These are phyloP conservation scores for Lizonia empirigonia DNA, from an alignment of 2,329 filamentous ascomycete species.

Conservation along the genomic window DNA sequence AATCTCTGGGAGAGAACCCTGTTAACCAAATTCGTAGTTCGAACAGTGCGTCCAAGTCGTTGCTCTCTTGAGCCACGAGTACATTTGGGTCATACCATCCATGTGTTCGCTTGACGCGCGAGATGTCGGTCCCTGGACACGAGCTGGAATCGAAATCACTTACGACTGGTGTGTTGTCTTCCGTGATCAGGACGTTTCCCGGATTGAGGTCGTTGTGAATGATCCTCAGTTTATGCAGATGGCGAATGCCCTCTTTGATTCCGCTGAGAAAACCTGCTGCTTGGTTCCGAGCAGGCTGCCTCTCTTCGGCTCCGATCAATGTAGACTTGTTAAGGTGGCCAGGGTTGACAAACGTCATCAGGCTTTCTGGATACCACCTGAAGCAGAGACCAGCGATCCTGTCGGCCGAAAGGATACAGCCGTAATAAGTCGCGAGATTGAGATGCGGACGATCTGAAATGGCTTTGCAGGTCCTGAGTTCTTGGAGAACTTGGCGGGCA, in stretches of 20 bases:
- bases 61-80: not conserved
- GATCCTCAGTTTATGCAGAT: not conserved
- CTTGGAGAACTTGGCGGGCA: not conserved
- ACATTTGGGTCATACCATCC: not conserved
- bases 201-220: not conserved
- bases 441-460: not conserved
- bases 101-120: not conserved
- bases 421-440: not conserved
- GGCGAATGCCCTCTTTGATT: not conserved
- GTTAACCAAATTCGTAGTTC: not conserved
- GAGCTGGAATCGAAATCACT: not conserved
- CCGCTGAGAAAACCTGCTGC: not conserved
- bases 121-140: not conserved
- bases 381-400: not conserved
- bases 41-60: not conserved
- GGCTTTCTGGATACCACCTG: not conserved
- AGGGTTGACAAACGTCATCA: not conserved
- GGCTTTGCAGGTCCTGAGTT: not conserved
- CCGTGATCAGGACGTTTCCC: not conserved
- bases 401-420: not conserved
- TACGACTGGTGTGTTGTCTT: not conserved
- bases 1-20: not conserved
- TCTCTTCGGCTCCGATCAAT: not conserved
- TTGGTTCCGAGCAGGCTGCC: not conserved
- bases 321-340: not conserved